Percentiles rank a stretch among this genome's conserved stretches.
Conservation (phyloP, 2,329 filamentous ascomycete genomes). For the Fusarium setosum region DNA sequence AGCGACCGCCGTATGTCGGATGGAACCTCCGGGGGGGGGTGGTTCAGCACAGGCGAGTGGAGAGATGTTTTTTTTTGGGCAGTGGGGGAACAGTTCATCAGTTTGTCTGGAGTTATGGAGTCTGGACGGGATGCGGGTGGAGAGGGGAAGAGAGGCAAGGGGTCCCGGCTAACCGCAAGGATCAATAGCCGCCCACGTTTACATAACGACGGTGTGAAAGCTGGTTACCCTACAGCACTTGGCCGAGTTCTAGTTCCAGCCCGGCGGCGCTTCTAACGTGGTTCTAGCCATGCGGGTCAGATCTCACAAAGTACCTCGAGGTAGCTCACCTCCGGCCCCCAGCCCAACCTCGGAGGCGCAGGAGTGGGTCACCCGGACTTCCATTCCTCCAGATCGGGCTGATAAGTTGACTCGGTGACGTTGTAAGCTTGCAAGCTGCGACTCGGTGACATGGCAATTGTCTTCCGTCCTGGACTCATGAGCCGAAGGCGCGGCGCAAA, state of each 20-base stretch:
- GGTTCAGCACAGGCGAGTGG: slow-evolving; percentile 35
- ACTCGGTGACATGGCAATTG: slow-evolving; percentile 26
- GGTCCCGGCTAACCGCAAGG: background rate
- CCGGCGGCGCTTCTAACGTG: background rate
- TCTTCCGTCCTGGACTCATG: slow-evolving; percentile 33
- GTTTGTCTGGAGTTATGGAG: slow-evolving; percentile 10
- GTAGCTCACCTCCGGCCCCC: slow-evolving; percentile 27
- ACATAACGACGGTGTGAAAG: background rate
- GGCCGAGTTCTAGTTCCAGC: slow-evolving; percentile 1
- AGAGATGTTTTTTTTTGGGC: slow-evolving; percentile 27
- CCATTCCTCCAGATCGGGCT: slow-evolving; percentile 9
- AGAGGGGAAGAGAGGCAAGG: background rate
- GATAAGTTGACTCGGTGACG: slow-evolving; percentile 32
- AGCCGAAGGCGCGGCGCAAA: slow-evolving; percentile 27
- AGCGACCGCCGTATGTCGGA: slow-evolving; percentile 27
- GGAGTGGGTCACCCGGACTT: slow-evolving; percentile 13
- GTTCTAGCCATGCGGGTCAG: slow-evolving; percentile 14
- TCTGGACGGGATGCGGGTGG: background rate
- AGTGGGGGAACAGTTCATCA: slow-evolving; percentile 34
- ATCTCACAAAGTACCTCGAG: slow-evolving; percentile 14
- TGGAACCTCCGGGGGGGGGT: slow-evolving; percentile 24
- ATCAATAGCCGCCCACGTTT: background rate
- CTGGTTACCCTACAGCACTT: slow-evolving; percentile 26
- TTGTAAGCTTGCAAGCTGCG: background rate
- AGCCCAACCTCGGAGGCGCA: slow-evolving; percentile 6